phyloP scores from a whole-genome alignment of 768 basidiomycete genomes.

The Boletus tomentosulus region DNA sequence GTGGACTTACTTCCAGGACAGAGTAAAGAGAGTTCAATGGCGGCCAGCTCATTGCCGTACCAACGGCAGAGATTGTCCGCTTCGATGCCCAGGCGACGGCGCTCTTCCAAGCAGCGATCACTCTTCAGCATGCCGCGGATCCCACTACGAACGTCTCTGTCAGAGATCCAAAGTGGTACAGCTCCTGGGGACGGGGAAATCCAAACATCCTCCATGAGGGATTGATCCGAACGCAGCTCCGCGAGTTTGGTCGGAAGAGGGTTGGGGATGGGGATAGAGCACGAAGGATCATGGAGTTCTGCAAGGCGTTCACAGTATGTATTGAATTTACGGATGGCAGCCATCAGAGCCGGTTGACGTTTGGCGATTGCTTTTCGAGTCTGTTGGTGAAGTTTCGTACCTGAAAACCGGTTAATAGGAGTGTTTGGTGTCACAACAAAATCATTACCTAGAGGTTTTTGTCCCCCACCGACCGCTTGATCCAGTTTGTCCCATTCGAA shows the following conservation, averaged over 20 bases:
- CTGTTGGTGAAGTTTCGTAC: no score
- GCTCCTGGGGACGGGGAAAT: background rate
- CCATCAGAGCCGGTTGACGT: background rate
- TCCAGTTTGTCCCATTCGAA: constrained; percentile 5
- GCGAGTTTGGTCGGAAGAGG: constrained; percentile 31
- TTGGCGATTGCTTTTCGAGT: background rate
- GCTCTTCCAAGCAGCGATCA: background rate
- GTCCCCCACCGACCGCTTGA: background rate
- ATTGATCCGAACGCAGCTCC: constrained; percentile 7
- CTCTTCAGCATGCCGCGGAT: background rate
- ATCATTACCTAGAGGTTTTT: no score
- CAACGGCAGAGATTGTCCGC: constrained; percentile 33
- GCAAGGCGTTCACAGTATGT: constrained; percentile 21
- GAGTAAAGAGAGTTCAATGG: no score
- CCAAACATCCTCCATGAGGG: constrained; percentile 34
- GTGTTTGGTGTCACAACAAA: no score
- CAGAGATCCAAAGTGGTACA: background rate
- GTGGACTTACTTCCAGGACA: no score
- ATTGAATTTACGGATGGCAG: constrained; percentile 25
- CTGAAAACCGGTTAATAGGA: no score
- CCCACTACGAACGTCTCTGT: background rate
- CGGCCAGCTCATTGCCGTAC: constrained; percentile 29
- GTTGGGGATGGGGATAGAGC: constrained; percentile 32
- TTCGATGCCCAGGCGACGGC: background rate
- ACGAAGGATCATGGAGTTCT: constrained; percentile 20